Conservation (phyloP, 768 basidiomycete genomes). For the Lanmaoa pseudosensibilis region DNA sequence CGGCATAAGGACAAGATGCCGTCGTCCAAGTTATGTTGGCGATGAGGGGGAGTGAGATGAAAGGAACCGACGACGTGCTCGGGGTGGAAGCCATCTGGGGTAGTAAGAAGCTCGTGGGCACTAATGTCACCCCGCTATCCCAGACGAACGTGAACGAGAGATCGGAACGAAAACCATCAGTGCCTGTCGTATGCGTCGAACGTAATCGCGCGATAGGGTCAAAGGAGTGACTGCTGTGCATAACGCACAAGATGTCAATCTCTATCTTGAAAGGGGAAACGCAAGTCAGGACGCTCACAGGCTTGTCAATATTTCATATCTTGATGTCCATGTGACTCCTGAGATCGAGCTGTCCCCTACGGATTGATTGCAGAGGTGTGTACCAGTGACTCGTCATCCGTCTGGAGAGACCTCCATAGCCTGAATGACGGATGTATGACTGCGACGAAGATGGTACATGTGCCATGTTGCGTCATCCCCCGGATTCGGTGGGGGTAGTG, state of each 20-base stretch:
- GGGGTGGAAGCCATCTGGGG: slow-evolving; percentile 25
- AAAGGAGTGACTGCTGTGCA: slow-evolving; percentile 52
- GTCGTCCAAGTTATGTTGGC: slow-evolving; percentile 57
- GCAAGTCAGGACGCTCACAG: slow-evolving; percentile 36
- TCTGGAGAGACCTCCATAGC: slow-evolving; percentile 44
- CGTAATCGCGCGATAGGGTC: slow-evolving; percentile 57
- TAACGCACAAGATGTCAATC: neutral
- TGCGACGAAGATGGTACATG: slow-evolving; percentile 69
- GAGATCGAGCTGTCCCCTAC: slow-evolving; percentile 65
- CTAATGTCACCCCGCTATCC: slow-evolving; percentile 24
- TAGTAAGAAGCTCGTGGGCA: slow-evolving; percentile 43
- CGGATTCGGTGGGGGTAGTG: neutral
- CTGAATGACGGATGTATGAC: slow-evolving; percentile 67
- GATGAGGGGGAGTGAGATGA: slow-evolving; percentile 31
- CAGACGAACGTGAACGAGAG: slow-evolving; percentile 58
- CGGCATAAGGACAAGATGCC: slow-evolving; percentile 57
- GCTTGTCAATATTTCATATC: slow-evolving; percentile 52
- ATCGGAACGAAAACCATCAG: slow-evolving; percentile 37
- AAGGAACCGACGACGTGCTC: slow-evolving; percentile 29
- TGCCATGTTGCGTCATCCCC: slow-evolving; percentile 44
- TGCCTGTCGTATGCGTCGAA: slow-evolving; percentile 30
- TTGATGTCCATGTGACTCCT: slow-evolving; percentile 58
- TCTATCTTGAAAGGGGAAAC: neutral
- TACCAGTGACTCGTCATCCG: slow-evolving; percentile 64
- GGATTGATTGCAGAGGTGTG: slow-evolving; percentile 80